Evolutionary conservation across 2,329 filamentous ascomycete genomes (phyloP), one percentile per base, ranked within the genome.

Genomic region (Coleophoma eucalyptorum): DNA sequence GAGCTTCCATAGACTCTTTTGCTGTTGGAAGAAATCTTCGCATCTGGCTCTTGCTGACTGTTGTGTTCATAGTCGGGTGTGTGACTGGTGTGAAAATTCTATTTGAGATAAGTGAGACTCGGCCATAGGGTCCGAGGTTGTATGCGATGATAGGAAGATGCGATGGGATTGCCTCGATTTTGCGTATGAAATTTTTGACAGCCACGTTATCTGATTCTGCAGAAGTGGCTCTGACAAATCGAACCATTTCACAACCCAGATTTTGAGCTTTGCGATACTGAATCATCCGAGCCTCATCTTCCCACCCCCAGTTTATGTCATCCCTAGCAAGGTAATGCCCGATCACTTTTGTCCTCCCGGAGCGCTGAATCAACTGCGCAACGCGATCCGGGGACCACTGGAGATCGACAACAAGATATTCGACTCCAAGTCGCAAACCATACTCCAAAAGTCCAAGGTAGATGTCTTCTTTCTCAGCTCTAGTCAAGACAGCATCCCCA

Each of bases 381-480:
- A 82, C 60, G 10, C 69, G 59, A 13, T 69, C 65, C 40, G 78
- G 71, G 7, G 72, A 71, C 40, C 77, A 69, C 8, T 80, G 77
- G 15, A 89, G 66, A 61, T 89, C 83, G 5, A 89, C 68, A 33
- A 80, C 82, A 47, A 84, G 61, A 57, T 83, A 89, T 48, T 87
- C 84, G 2, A 86, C 82, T 1, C 79, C 83, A 42, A 89, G 73
- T 13, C 84, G 79, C 19, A 88, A 68, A 5, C 84, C 85, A 54
- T 87, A 81, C 38, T 80, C 74, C 19, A 87, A 71, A 26, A 87
- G 68, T 49, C 78, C 73, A 13, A 81, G 66, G 58, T 87, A 86
- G 48, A 72, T 64, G 6, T 63, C 50, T 41, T 64, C 60, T 34
- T 60, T 59, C 26, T 62, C 55, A n/a, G 52, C 38, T 10, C 51